These are phyloP conservation scores for Stephania yunnanensis DNA, from an alignment of 164 flowering plant species.

Conservation along the genomic window DNA sequence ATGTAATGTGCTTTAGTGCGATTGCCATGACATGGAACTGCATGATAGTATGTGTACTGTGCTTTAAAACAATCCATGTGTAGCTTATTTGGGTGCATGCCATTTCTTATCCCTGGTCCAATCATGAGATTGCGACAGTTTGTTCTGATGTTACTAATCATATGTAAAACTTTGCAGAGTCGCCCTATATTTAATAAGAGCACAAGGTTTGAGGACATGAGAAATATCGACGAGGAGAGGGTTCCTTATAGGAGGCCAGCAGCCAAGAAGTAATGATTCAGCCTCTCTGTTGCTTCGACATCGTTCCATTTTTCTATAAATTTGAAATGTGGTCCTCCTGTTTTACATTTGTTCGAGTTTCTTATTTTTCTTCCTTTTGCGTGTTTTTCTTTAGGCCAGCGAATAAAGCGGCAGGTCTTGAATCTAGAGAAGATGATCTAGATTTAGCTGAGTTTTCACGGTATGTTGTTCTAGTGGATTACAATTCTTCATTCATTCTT, in stretches of 20 bases:
- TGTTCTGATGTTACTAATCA: background rate
- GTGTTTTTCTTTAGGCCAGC: conserved; percentile 35
- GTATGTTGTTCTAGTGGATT: conserved; percentile 34
- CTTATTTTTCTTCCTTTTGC: conserved; percentile 1
- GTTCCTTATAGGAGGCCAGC: conserved; percentile 54
- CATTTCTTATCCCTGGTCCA: background rate
- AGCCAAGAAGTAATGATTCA: conserved; percentile 48
- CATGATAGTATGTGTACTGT: background rate
- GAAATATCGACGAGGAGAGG: conserved; percentile 67
- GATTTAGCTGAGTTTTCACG: conserved; percentile 59
- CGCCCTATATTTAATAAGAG: conserved; percentile 97
- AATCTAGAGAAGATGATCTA: conserved; percentile 82
- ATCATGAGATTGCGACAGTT: background rate
- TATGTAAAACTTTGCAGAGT: conserved; percentile 48
- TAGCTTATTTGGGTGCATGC: background rate
- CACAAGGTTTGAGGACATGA: conserved; percentile 95
- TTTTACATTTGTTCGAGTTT: background rate
- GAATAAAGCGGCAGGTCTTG: conserved; percentile 51
- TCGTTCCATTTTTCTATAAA: background rate
- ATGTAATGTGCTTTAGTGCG: background rate
- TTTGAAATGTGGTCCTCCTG: background rate
- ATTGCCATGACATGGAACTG: background rate
- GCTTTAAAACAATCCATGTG: background rate
- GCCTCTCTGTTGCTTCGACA: background rate
- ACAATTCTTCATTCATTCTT: background rate